A percentile compares a stretch with the other conserved stretches of the same genome.
These are phyloP conservation scores for Phragmites australis DNA, from an alignment of 176 grass and related monocot species.

Conservation along the genomic window DNA sequence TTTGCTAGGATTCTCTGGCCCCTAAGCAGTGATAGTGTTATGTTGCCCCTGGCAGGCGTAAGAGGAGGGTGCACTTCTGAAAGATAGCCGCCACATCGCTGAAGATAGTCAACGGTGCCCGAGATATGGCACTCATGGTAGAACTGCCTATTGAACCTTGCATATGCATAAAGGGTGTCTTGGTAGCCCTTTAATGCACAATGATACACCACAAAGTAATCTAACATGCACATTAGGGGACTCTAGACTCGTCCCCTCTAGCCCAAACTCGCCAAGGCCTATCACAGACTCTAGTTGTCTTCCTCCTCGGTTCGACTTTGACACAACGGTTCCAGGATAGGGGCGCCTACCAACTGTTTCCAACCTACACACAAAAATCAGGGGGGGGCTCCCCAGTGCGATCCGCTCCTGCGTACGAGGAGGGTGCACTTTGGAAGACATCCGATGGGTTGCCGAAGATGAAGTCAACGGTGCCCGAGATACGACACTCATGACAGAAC, in stretches of 20 bases:
- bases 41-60: conserved; percentile 13
- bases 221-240: too few species aligned
- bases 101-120: conserved; percentile 42
- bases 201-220: not conserved
- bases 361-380: too few species aligned
- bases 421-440: conserved; percentile 50
- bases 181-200: not conserved
- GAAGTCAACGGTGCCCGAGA: conserved; percentile 43
- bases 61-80: conserved; percentile 43
- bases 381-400: too few species aligned
- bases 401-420: too few species aligned
- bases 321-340: too few species aligned
- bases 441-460: conserved; percentile 13
- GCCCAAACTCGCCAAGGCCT: too few species aligned
- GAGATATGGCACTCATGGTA: not conserved
- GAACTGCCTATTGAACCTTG: not conserved
- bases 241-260: too few species aligned
- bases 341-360: too few species aligned
- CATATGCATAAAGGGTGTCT: not conserved
- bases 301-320: too few species aligned
- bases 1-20: not conserved
- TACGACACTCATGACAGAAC: not conserved
- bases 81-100: conserved; percentile 34
- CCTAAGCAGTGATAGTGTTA: conserved; percentile 50
- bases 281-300: too few species aligned